These are phyloP conservation scores for Annulohypoxylon stygium DNA, from an alignment of 495 filamentous ascomycete species.

Conservation along the genomic window DNA sequence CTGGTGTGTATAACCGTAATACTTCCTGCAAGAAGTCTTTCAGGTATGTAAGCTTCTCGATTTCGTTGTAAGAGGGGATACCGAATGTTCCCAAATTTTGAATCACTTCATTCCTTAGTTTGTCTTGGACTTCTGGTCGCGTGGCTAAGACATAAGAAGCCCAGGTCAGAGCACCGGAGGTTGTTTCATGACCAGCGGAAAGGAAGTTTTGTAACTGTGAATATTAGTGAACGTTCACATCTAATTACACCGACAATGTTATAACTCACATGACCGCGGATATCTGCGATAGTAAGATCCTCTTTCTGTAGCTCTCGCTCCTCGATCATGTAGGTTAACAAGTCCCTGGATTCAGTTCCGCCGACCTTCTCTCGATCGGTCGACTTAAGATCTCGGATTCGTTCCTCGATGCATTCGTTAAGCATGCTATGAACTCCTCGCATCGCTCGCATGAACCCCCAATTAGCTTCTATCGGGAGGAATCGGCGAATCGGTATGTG, in stretches of 20 bases:
- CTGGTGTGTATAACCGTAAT: background rate
- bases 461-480: conserved; percentile 9
- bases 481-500: conserved; percentile 12
- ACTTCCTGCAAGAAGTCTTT: conserved; percentile 9
- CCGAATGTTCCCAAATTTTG: conserved; percentile 6
- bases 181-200: conserved; percentile 11
- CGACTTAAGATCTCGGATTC: conserved; percentile 5
- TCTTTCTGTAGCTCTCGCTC: conserved; percentile 1
- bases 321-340: conserved; percentile 14
- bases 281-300: conserved; percentile 4
- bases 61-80: conserved; percentile 3
- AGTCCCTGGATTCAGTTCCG: conserved; percentile 6
- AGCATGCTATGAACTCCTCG: conserved; percentile 12
- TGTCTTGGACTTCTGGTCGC: conserved; percentile 5
- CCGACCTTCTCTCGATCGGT: conserved; percentile 15
- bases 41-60: background rate
- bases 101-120: conserved; percentile 7
- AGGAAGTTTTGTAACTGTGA: conserved; percentile 12
- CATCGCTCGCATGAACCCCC: conserved; percentile 14
- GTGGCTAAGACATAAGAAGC: conserved; percentile 10
- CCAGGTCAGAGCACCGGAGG: conserved; percentile 10
- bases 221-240: background rate
- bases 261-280: conserved; percentile 10
- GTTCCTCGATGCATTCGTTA: conserved; percentile 12
- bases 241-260: too few species aligned